Percentiles rank a stretch among this genome's conserved stretches.
phyloP scores from a whole-genome alignment of 306 rosid species.

The Vigna nakashimae region DNA sequence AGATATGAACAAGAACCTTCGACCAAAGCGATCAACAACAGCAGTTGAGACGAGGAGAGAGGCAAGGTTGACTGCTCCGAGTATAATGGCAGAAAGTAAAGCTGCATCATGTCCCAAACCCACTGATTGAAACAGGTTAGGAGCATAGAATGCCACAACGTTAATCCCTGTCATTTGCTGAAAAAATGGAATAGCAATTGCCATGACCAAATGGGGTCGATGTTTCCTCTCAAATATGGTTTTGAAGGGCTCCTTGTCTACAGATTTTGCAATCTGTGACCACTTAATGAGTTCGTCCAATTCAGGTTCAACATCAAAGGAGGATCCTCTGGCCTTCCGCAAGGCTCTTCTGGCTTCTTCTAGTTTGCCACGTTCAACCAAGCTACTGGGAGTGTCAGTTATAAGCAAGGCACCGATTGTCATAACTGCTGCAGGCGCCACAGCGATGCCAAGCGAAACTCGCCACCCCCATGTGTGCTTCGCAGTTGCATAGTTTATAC shows the following conservation, averaged over 20 bases:
- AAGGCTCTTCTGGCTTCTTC: conserved; percentile 64
- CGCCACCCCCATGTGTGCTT: conserved; percentile 76
- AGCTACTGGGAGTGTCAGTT: conserved; percentile 67
- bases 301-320: conserved; percentile 56
- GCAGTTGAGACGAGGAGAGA: conserved; percentile 59
- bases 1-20: conserved; percentile 61
- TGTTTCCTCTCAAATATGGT: conserved; percentile 59
- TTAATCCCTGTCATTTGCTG: conserved; percentile 75
- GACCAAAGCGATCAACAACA: conserved; percentile 72
- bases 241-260: conserved; percentile 55
- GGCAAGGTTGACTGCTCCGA: conserved; percentile 61
- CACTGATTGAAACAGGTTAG: conserved; percentile 70
- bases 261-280: conserved; percentile 46
- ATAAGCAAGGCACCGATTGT: conserved; percentile 58
- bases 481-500: conserved; percentile 69
- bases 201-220: conserved; percentile 74
- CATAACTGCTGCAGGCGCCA: conserved; percentile 62
- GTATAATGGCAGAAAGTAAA: conserved; percentile 60
- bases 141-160: conserved; percentile 71
- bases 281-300: conserved; percentile 51
- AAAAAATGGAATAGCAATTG: conserved; percentile 60
- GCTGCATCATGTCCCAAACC: conserved; percentile 72
- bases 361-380: conserved; percentile 64
- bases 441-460: conserved; percentile 72
- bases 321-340: conserved; percentile 56